phyloP scores from a whole-genome alignment of 768 basidiomycete genomes.

The Crucibulum laeve region DNA sequence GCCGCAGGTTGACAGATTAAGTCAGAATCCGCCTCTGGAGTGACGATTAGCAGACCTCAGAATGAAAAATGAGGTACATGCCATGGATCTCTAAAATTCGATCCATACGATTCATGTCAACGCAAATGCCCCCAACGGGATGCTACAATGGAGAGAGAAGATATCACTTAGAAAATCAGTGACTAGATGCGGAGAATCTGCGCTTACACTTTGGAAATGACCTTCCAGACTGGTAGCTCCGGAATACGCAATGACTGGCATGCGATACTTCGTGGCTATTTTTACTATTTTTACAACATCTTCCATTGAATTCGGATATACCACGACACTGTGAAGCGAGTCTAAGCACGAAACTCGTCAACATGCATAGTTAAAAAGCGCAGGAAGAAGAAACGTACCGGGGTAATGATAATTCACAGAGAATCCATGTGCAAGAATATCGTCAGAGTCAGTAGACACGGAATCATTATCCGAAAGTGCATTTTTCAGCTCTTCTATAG shows the following conservation, averaged over 20 bases:
- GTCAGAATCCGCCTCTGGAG: conserved; percentile 63
- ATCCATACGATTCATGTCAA: conserved; percentile 80
- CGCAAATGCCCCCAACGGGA: conserved; percentile 62
- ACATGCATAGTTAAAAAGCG: neutral
- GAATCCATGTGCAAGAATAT: conserved; percentile 34
- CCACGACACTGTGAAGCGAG: conserved; percentile 50
- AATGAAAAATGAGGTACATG: conserved; percentile 18
- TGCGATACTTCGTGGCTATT: conserved; percentile 65
- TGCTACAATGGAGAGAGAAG: too few relatives aligned
- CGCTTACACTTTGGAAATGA: conserved; percentile 66
- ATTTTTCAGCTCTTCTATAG: conserved; percentile 43
- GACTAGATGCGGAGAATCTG: too few relatives aligned
- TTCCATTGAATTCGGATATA: conserved; percentile 65
- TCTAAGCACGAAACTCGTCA: conserved; percentile 19
- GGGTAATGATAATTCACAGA: conserved; percentile 48
- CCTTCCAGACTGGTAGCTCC: conserved; percentile 85
- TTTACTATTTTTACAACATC: conserved; percentile 80
- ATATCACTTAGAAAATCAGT: too few relatives aligned
- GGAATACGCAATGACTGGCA: conserved; percentile 76
- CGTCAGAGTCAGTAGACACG: conserved; percentile 3
- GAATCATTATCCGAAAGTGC: conserved; percentile 10
- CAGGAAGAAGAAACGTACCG: conserved; percentile 26
- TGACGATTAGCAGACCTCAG: neutral
- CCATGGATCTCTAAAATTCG: conserved; percentile 72
- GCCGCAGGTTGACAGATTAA: conserved; percentile 72